Evolutionary conservation across 2,329 filamentous ascomycete species (phyloP).

Genomic region (Parafenestella ontariensis): DNA sequence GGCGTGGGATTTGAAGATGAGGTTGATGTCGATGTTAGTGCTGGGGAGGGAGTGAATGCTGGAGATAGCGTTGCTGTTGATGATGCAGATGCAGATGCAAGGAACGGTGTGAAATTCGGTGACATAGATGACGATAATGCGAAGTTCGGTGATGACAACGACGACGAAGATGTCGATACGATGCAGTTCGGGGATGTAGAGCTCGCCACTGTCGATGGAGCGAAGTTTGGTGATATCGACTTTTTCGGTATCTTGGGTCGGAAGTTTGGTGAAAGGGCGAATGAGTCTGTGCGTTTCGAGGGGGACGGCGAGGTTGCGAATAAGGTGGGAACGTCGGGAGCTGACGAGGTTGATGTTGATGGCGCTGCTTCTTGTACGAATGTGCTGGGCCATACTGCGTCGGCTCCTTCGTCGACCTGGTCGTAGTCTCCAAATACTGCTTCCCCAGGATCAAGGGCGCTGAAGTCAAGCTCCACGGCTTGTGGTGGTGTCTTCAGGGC

Average conservation of each 20-base stretch:
- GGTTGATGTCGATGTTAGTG: too few species aligned
- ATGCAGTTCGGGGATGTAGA: conserved; percentile 12
- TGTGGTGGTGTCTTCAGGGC: conserved; percentile 12
- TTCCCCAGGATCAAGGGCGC: conserved; percentile 26
- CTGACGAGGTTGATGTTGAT: conserved; percentile 12
- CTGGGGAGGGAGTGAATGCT: conserved; percentile 1
- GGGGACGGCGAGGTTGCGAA: conserved; percentile 11
- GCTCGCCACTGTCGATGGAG: not conserved
- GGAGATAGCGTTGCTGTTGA: conserved; percentile 6
- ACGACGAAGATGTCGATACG: not conserved
- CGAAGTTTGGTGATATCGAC: conserved; percentile 7
- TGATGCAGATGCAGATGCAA: not conserved
- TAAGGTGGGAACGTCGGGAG: conserved; percentile 26
- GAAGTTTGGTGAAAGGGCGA: conserved; percentile 23
- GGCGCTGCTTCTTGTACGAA: conserved; percentile 1
- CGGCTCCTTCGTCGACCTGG: conserved; percentile 29
- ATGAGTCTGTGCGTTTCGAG: conserved; percentile 21
- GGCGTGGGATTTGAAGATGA: conserved; percentile 5
- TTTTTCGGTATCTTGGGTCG: conserved; percentile 8
- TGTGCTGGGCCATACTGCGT: conserved; percentile 29
- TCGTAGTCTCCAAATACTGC: conserved; percentile 35
- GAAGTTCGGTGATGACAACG: conserved; percentile 6
- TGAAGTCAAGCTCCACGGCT: conserved; percentile 28
- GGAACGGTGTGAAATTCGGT: conserved; percentile 18
- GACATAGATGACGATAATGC: conserved; percentile 5